Evolutionary conservation across 2,329 filamentous ascomycete genomes (phyloP).

Genomic region (Colletotrichum noveboracense): DNA sequence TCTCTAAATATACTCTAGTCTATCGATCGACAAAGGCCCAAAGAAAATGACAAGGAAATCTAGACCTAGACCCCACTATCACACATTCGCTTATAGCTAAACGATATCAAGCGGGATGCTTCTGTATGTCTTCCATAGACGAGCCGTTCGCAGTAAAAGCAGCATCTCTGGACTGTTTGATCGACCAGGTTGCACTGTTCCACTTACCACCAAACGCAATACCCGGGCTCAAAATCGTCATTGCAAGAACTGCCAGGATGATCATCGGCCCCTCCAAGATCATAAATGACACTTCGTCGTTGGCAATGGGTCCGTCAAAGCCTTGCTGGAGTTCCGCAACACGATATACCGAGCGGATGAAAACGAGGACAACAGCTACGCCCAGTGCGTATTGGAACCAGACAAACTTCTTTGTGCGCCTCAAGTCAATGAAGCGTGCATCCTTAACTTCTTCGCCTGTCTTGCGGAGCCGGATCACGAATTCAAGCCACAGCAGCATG

Average conservation of each 20-base stretch:
- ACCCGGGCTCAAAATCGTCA: slow-evolving; percentile 37
- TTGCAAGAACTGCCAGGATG: slow-evolving; percentile 27
- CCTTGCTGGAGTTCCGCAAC: slow-evolving; percentile 63
- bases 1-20: neutral
- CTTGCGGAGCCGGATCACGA: neutral
- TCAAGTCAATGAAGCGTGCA: neutral
- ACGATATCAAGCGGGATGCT: neutral
- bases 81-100: neutral
- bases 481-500: neutral
- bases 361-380: slow-evolving; percentile 57
- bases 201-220: slow-evolving; percentile 8
- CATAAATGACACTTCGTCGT: slow-evolving; percentile 50
- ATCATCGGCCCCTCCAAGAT: slow-evolving; percentile 47
- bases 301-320: slow-evolving; percentile 54
- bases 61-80: accelerated
- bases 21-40: neutral
- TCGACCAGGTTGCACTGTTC: neutral
- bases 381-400: slow-evolving; percentile 18
- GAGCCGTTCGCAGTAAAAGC: neutral
- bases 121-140: neutral
- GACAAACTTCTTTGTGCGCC: neutral
- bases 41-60: neutral
- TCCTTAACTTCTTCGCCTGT: slow-evolving; percentile 23
- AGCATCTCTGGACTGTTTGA: neutral
- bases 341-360: slow-evolving; percentile 61